Evolutionary conservation across 768 basidiomycete genomes (phyloP).

Genomic region (Leucosporidium yakuticum): DNA sequence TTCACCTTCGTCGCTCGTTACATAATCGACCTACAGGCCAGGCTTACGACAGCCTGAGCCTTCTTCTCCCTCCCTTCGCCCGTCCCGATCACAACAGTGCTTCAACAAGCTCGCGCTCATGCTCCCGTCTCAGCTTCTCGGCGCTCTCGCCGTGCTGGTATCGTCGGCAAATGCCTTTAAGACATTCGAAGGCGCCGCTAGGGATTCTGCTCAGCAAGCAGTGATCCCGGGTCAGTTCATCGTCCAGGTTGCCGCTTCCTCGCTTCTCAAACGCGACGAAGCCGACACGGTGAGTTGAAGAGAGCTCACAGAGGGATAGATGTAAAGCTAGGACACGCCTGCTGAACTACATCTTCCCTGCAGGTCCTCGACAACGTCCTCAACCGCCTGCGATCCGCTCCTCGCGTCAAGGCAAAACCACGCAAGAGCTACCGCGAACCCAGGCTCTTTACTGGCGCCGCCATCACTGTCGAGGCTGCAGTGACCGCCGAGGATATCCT

Average conservation of each 20-base stretch:
- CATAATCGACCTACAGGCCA: neutral
- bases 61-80: too few species aligned
- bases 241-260: neutral
- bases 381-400: neutral
- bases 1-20: neutral
- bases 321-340: neutral
- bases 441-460: constrained; percentile 21
- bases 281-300: too few species aligned
- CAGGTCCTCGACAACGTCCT: constrained; percentile 25
- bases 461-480: constrained; percentile 14
- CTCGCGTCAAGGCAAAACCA: constrained; percentile 1
- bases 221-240: constrained; percentile 17
- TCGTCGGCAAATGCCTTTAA: neutral
- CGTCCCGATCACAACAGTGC: neutral
- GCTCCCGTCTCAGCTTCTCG: neutral
- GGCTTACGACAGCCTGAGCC: neutral
- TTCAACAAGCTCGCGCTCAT: neutral
- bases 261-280: constrained; percentile 20
- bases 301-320: constrained; percentile 10
- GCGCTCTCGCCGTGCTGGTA: neutral
- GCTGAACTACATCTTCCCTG: neutral
- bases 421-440: constrained; percentile 18
- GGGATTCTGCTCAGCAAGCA: neutral
- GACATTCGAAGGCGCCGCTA: neutral
- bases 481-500: constrained; percentile 4